Evolutionary conservation across 1,284 basidiomycete species (phyloP), one percentile per base, ranked within the genome.

Genomic region (Cryptococcus sp.): DNA sequence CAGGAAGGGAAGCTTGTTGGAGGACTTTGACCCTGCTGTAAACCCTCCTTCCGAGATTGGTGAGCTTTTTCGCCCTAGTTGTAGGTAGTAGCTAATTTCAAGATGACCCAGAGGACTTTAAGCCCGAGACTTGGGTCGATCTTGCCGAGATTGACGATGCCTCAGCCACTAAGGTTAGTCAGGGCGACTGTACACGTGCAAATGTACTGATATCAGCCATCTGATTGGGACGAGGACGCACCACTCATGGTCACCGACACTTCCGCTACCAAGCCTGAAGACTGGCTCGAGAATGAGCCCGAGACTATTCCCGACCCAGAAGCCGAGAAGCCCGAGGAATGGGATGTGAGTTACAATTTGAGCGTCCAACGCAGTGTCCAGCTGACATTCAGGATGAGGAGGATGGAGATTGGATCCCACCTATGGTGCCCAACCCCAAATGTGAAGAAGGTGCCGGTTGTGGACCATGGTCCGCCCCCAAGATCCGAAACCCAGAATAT

Each of bases 331-430:
- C 96, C 96, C 25, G 94, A 98, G 73, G 96, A 99, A 77, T 99
- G 96, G 96, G 93, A 97, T 70, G 64, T 67, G 39, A 65, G 64
- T 62, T 14, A 89, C 28, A 19, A 16, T 49, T 18, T 44, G 49
- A 25, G 42, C 37, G 24, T 43, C 45, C 32, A 22, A 16, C 5
- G 23, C 23, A 10, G 9, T 21, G n/a, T 22, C 36, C 23, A n/a
- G 28, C 54, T 56, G 45, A 54, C 32, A n/a, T 11, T 1, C 34
- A 66, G 63, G 72, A 98, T 63, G 96, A 98, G 75, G 94, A 98
- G 75, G 94, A 98, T 67, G 96, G 96, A 75, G 94, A 98, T 71
- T 99, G 92, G 91, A 83, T 97, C 56, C 83, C 92, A 11, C 92
- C 94, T 24, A 84, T 83, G 55, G 80, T 98, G 53, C 78, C 83